Conservation (phyloP, 345 rosid species). For the Cochlearia excelsa region DNA sequence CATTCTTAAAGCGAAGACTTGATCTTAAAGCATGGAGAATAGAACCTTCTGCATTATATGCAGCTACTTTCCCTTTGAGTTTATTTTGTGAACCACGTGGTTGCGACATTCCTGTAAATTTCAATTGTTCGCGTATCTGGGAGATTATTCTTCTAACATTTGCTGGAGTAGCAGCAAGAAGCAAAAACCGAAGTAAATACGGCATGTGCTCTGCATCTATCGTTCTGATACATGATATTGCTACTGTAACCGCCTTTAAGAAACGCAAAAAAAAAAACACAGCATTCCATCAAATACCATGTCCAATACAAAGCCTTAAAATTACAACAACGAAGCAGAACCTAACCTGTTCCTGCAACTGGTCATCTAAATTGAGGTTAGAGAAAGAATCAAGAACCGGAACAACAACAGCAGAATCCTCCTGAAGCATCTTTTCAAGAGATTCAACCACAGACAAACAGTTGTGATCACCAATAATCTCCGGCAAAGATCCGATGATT, state of each 20-base stretch:
- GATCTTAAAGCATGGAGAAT: slow-evolving; percentile 73
- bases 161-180: slow-evolving; percentile 68
- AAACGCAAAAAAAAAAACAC: not conserved
- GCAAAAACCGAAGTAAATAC: slow-evolving; percentile 63
- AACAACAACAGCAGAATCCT: slow-evolving; percentile 65
- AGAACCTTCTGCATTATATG: slow-evolving; percentile 54
- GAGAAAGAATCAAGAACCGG: slow-evolving; percentile 77
- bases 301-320: slow-evolving; percentile 12
- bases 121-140: slow-evolving; percentile 64
- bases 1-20: slow-evolving; percentile 76
- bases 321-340: slow-evolving; percentile 6
- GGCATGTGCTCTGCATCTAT: slow-evolving; percentile 72
- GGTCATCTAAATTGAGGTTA: slow-evolving; percentile 61
- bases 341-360: slow-evolving; percentile 69
- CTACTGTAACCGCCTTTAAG: slow-evolving; percentile 60
- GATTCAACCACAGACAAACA: slow-evolving; percentile 53
- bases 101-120: slow-evolving; percentile 54
- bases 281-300: slow-evolving; percentile 15
- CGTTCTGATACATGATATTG: slow-evolving; percentile 72
- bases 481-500: slow-evolving; percentile 84
- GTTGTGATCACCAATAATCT: slow-evolving; percentile 68
- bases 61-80: slow-evolving; percentile 60
- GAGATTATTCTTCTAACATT: slow-evolving; percentile 70
- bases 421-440: slow-evolving; percentile 70
- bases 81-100: slow-evolving; percentile 44